Evolutionary conservation across 106 monocot species (phyloP), one percentile per base, ranked within the genome.

Genomic region (Phalaenopsis aphrodite): DNA sequence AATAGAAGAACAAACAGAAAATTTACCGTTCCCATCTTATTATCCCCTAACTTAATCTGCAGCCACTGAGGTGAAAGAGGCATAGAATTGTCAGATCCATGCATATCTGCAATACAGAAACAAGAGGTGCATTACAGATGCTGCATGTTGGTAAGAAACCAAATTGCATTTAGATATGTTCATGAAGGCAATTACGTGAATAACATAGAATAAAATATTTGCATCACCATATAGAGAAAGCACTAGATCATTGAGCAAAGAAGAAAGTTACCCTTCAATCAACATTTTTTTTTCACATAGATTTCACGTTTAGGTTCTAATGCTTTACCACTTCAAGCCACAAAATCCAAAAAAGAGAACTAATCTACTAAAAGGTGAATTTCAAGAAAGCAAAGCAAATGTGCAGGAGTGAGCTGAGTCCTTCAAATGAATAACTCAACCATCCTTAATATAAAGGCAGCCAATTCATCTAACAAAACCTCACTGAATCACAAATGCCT

Each of bases 31-130:
- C 90, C 84, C 76, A 84, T 77, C 85, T 88, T 95, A 55, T 55
- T 88, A 69, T 92, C 95, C 45, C 82, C 92, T 83, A 84, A 78
- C 80, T 95, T 92, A 71, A 89, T 75, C 75, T 91, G 84, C 86
- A 98, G 98, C 98, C 98, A 98, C 77, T 94, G 98, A 79, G 94
- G 98, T 81, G 94, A 98, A 81, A 98, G 88, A 42, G 98, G 92
- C 43, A 92, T 82, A 52, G 85, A 75, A 84, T 75, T 85, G 17
- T 94, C 94, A 78, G 83, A 55, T 58, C 86, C 89, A 71, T 85
- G 92, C 82, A 86, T 80, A 21, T 92, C 94, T 98, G 88, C 82
- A 89, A 43, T 43, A 75, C 17, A 18, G 45, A 71, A 41, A 71
- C 71, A 84, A 84, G 43, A 75, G 43, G 7, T 45, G 7, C 18